Conservation (phyloP, 2,329 filamentous ascomycete genomes). For the Orbilia ellipsospora region DNA sequence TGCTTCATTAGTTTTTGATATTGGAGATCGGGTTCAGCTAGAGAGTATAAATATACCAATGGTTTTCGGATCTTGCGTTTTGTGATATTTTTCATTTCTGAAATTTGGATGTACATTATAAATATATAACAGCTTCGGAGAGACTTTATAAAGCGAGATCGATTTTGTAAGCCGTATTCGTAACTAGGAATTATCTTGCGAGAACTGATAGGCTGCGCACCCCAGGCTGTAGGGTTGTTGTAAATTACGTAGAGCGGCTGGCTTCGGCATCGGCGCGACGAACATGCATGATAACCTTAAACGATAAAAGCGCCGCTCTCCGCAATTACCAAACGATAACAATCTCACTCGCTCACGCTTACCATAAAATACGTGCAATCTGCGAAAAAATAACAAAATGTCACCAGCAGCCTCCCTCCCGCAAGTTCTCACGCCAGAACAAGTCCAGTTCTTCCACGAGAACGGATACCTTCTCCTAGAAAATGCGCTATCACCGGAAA, state of each 20-base stretch:
- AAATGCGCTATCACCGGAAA: conserved; percentile 74
- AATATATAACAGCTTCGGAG: background rate
- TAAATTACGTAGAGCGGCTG: background rate
- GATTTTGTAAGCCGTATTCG: no score
- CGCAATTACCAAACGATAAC: no score
- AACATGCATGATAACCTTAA: background rate
- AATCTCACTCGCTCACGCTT: no score
- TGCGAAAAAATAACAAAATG: conserved; percentile 5
- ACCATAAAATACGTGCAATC: no score
- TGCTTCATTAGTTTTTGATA: background rate
- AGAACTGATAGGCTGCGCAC: no score
- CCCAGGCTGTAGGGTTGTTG: no score
- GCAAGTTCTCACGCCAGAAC: conserved; percentile 75
- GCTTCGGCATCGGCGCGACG: conserved; percentile 11
- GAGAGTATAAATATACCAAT: conserved; percentile 12
- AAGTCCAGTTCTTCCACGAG: conserved; percentile 77
- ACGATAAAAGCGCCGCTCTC: no score
- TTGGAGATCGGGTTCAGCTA: conserved; percentile 4
- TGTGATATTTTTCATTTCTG: background rate
- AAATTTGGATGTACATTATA: conserved; percentile 12
- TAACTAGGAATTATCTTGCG: no score
- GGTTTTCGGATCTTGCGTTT: background rate
- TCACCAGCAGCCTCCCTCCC: conserved; percentile 30
- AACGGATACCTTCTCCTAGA: conserved; percentile 94
- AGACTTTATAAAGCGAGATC: no score